Percentiles rank a stretch among this genome's conserved stretches.
phyloP scores from a whole-genome alignment of 306 rosid genomes.

The Leucaena leucocephala region DNA sequence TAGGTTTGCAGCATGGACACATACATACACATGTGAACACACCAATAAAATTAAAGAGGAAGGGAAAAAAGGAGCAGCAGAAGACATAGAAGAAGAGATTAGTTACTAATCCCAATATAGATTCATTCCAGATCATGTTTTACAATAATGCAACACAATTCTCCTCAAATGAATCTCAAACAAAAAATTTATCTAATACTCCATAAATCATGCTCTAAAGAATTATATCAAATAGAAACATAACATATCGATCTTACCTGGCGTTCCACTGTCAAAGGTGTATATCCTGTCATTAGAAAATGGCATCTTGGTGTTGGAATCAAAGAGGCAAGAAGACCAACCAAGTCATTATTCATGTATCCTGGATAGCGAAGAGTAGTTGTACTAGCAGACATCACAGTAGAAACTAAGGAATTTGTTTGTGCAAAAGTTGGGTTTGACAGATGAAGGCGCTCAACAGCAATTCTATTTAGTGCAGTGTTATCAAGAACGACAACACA shows the following conservation, averaged over 20 bases:
- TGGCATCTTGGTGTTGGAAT: slow-evolving; percentile 99
- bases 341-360: slow-evolving; percentile 98
- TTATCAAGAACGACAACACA: slow-evolving; percentile 98
- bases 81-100: background rate
- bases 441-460: slow-evolving; percentile 95
- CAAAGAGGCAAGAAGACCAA: slow-evolving; percentile 95
- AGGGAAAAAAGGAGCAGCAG: background rate
- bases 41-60: slow-evolving; percentile 10
- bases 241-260: slow-evolving; percentile 57
- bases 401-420: slow-evolving; percentile 95
- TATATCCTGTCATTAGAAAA: slow-evolving; percentile 98
- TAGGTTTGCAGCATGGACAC: background rate
- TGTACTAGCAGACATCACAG: slow-evolving; percentile 99
- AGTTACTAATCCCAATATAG: slow-evolving; percentile 2
- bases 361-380: slow-evolving; percentile 97
- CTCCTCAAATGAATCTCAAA: background rate
- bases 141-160: slow-evolving; percentile 5
- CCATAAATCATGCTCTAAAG: background rate
- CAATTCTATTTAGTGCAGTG: slow-evolving; percentile 94
- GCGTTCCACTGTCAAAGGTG: slow-evolving; percentile 95
- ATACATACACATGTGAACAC: background rate
- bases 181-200: background rate
- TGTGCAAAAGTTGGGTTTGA: slow-evolving; percentile 93
- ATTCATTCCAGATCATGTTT: slow-evolving; percentile 22
- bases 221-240: background rate